These are phyloP conservation scores for Tricladium varicosporioides DNA, from an alignment of 2,329 filamentous ascomycete species.

Conservation along the genomic window DNA sequence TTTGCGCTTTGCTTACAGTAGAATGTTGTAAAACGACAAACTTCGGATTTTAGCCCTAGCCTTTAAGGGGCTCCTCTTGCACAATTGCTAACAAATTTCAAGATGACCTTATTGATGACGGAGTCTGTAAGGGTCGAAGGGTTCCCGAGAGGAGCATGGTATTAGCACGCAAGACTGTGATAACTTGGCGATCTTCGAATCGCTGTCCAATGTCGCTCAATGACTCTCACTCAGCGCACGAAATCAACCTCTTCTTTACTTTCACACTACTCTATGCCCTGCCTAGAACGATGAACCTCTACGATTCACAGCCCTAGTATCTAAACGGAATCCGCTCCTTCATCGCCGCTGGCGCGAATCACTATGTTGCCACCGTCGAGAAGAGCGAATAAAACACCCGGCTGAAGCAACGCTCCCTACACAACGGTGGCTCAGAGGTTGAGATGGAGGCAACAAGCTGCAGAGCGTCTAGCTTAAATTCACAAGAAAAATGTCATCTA, in stretches of 20 bases:
- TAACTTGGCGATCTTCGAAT: too few relatives aligned
- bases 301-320: constrained; percentile 1
- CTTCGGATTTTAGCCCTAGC: too few relatives aligned
- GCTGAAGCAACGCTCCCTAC: background rate
- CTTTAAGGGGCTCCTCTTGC: too few relatives aligned
- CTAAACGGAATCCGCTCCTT: constrained; percentile 15
- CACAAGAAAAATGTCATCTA: background rate
- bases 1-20: too few relatives aligned
- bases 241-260: background rate
- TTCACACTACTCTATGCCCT: background rate
- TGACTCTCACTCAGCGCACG: background rate
- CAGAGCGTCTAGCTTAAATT: constrained; percentile 5
- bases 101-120: too few relatives aligned
- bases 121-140: too few relatives aligned
- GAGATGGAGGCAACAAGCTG: background rate
- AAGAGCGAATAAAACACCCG: constrained; percentile 1
- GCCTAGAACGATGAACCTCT: background rate
- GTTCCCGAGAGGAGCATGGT: too few relatives aligned
- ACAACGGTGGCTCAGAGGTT: too few relatives aligned
- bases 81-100: too few relatives aligned
- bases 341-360: constrained; percentile 14
- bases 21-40: too few relatives aligned
- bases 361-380: constrained; percentile 7
- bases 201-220: too few relatives aligned
- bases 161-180: too few relatives aligned